A percentile compares a stretch with the other conserved stretches of the same genome.
Evolutionary conservation across 2,329 filamentous ascomycete species (phyloP).

Genomic region (Arthrinium phaeospermum): DNA sequence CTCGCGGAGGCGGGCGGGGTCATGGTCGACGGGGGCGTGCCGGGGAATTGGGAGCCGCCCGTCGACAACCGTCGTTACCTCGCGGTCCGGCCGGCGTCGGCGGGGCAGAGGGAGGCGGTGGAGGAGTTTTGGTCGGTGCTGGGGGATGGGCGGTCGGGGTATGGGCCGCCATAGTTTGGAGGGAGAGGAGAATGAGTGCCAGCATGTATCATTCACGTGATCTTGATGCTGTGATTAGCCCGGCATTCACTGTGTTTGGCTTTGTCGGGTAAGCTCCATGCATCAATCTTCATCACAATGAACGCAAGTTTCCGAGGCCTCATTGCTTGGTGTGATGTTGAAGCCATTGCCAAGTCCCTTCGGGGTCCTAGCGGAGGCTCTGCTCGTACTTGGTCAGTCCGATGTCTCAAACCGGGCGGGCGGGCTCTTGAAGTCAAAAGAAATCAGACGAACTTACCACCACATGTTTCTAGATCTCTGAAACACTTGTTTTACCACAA

Average conservation of each 20-base stretch:
- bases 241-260: too few species aligned
- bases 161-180: neutral
- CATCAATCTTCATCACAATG: too few species aligned
- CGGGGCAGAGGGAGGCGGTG: neutral
- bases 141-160: neutral
- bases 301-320: too few species aligned
- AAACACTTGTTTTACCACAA: neutral
- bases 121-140: slow-evolving; percentile 1
- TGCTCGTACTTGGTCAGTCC: neutral
- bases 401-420: neutral
- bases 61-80: neutral
- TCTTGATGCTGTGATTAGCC: neutral
- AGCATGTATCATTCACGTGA: neutral
- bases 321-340: neutral
- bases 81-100: neutral
- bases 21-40: neutral
- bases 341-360: neutral
- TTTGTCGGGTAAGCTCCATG: too few species aligned
- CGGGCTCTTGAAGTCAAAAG: neutral
- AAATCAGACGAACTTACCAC: neutral
- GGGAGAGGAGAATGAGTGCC: neutral
- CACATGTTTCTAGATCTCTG: neutral
- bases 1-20: neutral
- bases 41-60: neutral
- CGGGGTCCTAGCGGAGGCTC: neutral